Conservation (phyloP, 2,329 filamentous ascomycete genomes). For the Cladobotryum mycophilum region DNA sequence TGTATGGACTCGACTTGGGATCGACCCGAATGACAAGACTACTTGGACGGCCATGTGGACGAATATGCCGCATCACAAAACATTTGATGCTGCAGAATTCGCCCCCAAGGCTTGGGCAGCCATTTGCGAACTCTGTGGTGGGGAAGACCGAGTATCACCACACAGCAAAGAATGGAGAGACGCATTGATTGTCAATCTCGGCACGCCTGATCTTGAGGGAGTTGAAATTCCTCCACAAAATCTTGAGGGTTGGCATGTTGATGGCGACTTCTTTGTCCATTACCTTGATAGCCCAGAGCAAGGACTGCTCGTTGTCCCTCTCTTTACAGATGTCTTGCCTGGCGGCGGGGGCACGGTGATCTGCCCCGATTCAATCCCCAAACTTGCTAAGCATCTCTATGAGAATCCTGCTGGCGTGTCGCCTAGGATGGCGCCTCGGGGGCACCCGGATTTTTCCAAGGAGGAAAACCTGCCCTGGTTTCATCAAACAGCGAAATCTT, state of each 20-base stretch:
- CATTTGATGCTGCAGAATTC: slow-evolving; percentile 47
- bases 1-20: slow-evolving; percentile 61
- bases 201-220: slow-evolving; percentile 46
- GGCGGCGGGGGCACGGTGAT: slow-evolving; percentile 60
- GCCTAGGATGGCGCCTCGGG: slow-evolving; percentile 56
- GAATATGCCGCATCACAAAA: slow-evolving; percentile 58
- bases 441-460: slow-evolving; percentile 38
- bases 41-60: slow-evolving; percentile 58
- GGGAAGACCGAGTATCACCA: slow-evolving; percentile 47
- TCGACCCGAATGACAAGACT: slow-evolving; percentile 55
- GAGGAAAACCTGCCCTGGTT: slow-evolving; percentile 42
- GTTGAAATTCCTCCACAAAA: slow-evolving; percentile 44
- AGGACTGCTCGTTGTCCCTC: slow-evolving; percentile 59
- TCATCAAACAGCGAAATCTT: slow-evolving; percentile 30
- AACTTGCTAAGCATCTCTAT: slow-evolving; percentile 51
- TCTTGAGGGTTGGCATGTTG: slow-evolving; percentile 58
- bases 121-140: slow-evolving; percentile 61
- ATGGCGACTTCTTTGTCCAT: slow-evolving; percentile 68
- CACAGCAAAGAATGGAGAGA: slow-evolving; percentile 56
- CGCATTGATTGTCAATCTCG: slow-evolving; percentile 64
- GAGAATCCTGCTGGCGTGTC: slow-evolving; percentile 59
- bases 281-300: slow-evolving; percentile 67
- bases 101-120: slow-evolving; percentile 61
- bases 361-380: slow-evolving; percentile 50
- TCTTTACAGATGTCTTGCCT: slow-evolving; percentile 57